These are phyloP conservation scores for Saccharata proteae DNA, from an alignment of 2,329 filamentous ascomycete genomes.

Conservation along the genomic window DNA sequence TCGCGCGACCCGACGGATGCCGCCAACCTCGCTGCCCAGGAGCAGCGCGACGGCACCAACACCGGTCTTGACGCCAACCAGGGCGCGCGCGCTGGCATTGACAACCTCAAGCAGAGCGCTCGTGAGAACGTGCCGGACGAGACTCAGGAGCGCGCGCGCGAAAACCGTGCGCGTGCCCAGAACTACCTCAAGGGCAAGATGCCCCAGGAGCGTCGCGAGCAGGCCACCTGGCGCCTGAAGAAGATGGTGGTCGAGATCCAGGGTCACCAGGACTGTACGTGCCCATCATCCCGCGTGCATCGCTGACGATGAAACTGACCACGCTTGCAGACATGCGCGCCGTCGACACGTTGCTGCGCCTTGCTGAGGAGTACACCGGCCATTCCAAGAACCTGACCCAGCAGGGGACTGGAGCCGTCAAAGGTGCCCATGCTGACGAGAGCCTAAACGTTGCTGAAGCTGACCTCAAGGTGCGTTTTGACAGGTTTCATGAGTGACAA, in stretches of 20 bases:
- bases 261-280: constrained; percentile 74
- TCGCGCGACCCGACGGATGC: constrained; percentile 43
- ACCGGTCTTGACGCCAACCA: constrained; percentile 41
- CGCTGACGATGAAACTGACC: constrained; percentile 14
- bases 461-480: constrained; percentile 58
- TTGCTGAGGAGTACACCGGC: constrained; percentile 74
- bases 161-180: constrained; percentile 40
- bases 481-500: constrained; percentile 27
- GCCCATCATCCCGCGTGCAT: constrained; percentile 4
- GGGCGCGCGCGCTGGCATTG: constrained; percentile 34
- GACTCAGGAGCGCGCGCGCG: constrained; percentile 20
- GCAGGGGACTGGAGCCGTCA: constrained; percentile 55
- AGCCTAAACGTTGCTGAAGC: constrained; percentile 60
- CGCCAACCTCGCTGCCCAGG: constrained; percentile 38
- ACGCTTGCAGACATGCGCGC: constrained; percentile 60
- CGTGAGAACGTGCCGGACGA: constrained; percentile 56
- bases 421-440: constrained; percentile 55
- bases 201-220: constrained; percentile 83
- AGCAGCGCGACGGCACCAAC: constrained; percentile 33
- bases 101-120: constrained; percentile 42
- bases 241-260: constrained; percentile 98
- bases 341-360: constrained; percentile 70
- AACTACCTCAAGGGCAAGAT: constrained; percentile 79
- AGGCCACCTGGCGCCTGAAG: constrained; percentile 84
- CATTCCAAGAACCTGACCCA: constrained; percentile 56